Conservation (phyloP, 768 basidiomycete species). For the Hebeloma cylindrosporum region DNA sequence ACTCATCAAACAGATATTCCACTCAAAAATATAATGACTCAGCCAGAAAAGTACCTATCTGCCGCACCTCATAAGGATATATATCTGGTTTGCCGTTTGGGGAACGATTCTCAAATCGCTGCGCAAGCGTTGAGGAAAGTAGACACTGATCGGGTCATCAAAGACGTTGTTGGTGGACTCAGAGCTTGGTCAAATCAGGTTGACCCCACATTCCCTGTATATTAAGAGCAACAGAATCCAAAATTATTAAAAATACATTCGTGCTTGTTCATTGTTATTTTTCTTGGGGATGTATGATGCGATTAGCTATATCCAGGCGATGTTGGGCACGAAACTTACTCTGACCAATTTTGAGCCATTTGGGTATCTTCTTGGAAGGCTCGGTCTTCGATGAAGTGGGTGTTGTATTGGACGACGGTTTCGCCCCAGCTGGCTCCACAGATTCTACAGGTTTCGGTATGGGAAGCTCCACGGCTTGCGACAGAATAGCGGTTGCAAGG, state of each 20-base stretch:
- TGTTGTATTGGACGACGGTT: neutral
- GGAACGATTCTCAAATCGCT: conserved; percentile 93
- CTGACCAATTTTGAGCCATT: conserved; percentile 72
- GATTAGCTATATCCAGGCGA: neutral
- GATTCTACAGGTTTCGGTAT: conserved; percentile 43
- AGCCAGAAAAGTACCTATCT: conserved; percentile 51
- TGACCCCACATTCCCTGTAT: conserved; percentile 77
- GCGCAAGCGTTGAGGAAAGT: conserved; percentile 57
- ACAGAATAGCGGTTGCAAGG: conserved; percentile 53
- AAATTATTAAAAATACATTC: neutral
- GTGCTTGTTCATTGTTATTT: conserved; percentile 6
- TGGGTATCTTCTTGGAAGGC: conserved; percentile 59
- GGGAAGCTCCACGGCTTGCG: conserved; percentile 67
- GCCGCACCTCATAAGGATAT: conserved; percentile 27
- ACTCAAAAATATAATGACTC: conserved; percentile 57
- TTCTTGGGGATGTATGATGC: conserved; percentile 8
- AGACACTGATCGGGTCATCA: conserved; percentile 35
- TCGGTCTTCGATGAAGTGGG: conserved; percentile 7
- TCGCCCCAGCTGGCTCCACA: conserved; percentile 2
- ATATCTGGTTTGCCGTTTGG: conserved; percentile 79
- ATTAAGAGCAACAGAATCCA: conserved; percentile 41
- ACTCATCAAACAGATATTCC: conserved; percentile 62
- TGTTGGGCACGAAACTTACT: conserved; percentile 35
- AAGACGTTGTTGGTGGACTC: conserved; percentile 81
- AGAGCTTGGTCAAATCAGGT: conserved; percentile 76